Base-by-base conservation (phyloP, 345 rosid species). In the Citrus medica region DNA sequence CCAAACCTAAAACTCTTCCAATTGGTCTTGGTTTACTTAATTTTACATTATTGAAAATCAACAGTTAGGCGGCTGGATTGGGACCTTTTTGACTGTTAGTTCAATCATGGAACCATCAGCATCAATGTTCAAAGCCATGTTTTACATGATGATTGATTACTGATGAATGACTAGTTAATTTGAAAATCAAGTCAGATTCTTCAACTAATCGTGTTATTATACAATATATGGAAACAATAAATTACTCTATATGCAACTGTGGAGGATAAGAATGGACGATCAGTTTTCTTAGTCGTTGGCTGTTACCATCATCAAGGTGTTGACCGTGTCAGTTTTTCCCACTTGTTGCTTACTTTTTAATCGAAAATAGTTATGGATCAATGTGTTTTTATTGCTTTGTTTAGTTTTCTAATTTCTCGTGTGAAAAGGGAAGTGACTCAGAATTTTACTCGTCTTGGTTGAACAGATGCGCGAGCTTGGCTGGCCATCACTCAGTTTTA, bases 301-400 rank as follows among this genome's bases (percentile, higher is more conserved):
- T 56, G 77, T 73, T 28, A 40, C 22, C 30, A 35, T 65, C 79
- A 67, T 33, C 35, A 64, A 64, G 67, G 38, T 24, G 24, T 60
- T 61, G 38, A 55, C 75, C 64, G 16, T 32, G 16, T 53, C 42
- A 40, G 68, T 66, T 77, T 66, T 55, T 55, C 82, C 73, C 66
- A 79, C 83, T 76, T 46, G 5, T 76, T 75, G 55, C 71, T 80
- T 79, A 80, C 32, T 3, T 71, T 81, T 75, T 81, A 66, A 37
- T 73, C 51, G 63, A 22, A 38, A 71, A 38, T 37, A 67, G 69
- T 7, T 21, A 25, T 25, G 63, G n/a, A 53, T 80, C 58, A 53
- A 53, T 14, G 24, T 30, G 21, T 30, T 7, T 6, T 24, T 28
- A 40, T 48, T 38, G 30, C 58, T 69, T 19, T 24, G 74, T 67